Percentiles rank a stretch among this genome's conserved stretches.
Evolutionary conservation across 2,329 filamentous ascomycete genomes (phyloP).

Genomic region (Tetracladium maxilliforme): DNA sequence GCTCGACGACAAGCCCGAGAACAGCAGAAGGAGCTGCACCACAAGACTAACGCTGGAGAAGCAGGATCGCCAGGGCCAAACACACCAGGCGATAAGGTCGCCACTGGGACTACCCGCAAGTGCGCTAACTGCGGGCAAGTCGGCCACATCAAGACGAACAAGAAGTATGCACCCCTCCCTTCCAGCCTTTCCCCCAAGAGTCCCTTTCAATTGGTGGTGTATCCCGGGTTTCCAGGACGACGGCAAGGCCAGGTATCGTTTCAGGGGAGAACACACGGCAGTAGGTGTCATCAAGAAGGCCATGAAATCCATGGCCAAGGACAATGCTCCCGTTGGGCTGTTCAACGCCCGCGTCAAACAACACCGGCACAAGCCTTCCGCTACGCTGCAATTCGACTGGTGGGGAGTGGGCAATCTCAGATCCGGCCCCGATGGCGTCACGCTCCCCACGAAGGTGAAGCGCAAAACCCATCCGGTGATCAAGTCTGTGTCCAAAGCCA

Average conservation of each 20-base stretch:
- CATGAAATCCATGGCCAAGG: too few relatives aligned
- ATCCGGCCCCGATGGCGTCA: too few relatives aligned
- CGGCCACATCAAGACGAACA: slow-evolving; percentile 98
- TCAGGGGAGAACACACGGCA: not conserved
- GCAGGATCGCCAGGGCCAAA: slow-evolving; percentile 27
- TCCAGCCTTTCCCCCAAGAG: slow-evolving; percentile 8
- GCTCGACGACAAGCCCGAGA: slow-evolving; percentile 82
- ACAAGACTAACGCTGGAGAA: slow-evolving; percentile 13
- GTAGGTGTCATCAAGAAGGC: too few relatives aligned
- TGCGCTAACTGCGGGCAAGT: slow-evolving; percentile 96
- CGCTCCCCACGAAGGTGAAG: too few relatives aligned
- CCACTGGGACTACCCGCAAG: slow-evolving; percentile 65
- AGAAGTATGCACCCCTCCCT: slow-evolving; percentile 60
- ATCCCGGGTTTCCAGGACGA: slow-evolving; percentile 7
- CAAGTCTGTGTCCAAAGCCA: too few relatives aligned
- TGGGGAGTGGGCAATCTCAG: too few relatives aligned
- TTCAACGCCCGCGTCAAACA: too few relatives aligned
- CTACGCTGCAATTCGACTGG: too few relatives aligned
- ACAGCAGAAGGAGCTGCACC: slow-evolving; percentile 52
- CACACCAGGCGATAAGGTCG: slow-evolving; percentile 31
- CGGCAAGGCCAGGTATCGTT: slow-evolving; percentile 1
- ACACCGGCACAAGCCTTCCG: too few relatives aligned
- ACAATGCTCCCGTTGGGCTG: too few relatives aligned
- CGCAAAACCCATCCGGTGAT: too few relatives aligned
- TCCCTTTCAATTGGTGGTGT: slow-evolving; percentile 3